Evolutionary conservation across 208 protist genomes (phyloP).

Genomic region (Leishmania gerbilli): DNA sequence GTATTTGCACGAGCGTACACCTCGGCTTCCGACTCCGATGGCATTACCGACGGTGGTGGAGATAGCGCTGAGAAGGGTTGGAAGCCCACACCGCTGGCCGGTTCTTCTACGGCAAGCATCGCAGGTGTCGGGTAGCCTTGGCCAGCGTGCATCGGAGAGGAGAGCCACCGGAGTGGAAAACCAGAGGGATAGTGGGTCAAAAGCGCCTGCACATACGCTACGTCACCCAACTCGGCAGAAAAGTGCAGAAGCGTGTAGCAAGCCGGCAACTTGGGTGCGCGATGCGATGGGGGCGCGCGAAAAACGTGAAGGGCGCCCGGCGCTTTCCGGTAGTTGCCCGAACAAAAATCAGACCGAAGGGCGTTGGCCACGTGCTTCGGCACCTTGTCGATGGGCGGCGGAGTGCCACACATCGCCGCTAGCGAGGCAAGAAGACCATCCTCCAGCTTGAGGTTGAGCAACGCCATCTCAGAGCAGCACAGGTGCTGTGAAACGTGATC

Average conservation of each 20-base stretch:
- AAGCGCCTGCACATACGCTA: slow-evolving; percentile 17
- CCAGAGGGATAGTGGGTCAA: slow-evolving; percentile 1
- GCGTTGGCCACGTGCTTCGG: slow-evolving; percentile 8
- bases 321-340: background rate
- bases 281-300: background rate
- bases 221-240: slow-evolving; percentile 51
- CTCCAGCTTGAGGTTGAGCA: slow-evolving; percentile 53
- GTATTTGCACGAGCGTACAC: background rate
- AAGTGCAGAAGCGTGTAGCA: slow-evolving; percentile 56
- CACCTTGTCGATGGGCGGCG: background rate
- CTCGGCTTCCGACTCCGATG: background rate
- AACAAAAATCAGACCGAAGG: slow-evolving; percentile 3
- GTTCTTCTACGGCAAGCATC: background rate
- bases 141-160: background rate
- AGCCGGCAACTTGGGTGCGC: background rate
- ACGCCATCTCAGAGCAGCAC: slow-evolving; percentile 33
- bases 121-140: background rate
- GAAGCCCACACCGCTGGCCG: background rate
- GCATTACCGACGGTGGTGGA: background rate
- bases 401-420: slow-evolving; percentile 3
- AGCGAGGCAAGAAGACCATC: slow-evolving; percentile 19
- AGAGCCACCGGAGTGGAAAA: slow-evolving; percentile 21
- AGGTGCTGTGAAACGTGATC: slow-evolving; percentile 15
- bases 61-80: background rate
- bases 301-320: background rate